Evolutionary conservation across 805 yeast genomes (phyloP).

Genomic region (Hanseniaspora guilliermondii): DNA sequence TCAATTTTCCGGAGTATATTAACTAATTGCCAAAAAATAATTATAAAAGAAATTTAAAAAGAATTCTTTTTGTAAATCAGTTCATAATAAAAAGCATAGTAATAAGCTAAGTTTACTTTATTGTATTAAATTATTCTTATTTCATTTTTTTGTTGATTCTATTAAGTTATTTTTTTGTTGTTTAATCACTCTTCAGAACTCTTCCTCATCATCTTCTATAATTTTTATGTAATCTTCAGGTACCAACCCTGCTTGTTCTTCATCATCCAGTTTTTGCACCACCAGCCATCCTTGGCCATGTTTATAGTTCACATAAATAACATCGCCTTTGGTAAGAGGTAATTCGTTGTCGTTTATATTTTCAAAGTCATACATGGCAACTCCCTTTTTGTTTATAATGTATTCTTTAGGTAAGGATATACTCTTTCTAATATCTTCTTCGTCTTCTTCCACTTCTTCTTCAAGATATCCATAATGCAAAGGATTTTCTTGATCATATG

Average conservation of each 20-base stretch:
- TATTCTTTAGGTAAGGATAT: conserved; percentile 25
- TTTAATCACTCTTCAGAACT: neutral
- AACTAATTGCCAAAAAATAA: neutral
- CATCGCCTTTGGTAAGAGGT: conserved; percentile 63
- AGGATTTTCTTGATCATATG: conserved; percentile 58
- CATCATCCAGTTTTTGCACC: conserved; percentile 42
- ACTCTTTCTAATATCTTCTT: conserved; percentile 23
- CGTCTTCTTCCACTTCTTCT: conserved; percentile 17
- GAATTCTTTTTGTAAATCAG: neutral
- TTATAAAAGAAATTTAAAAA: neutral
- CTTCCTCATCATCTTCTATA: conserved; percentile 17
- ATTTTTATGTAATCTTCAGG: conserved; percentile 86
- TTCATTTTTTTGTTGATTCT: neutral
- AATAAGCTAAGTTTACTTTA: too few species aligned
- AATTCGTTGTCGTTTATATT: conserved; percentile 95
- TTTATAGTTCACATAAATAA: conserved; percentile 71
- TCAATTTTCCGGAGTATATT: neutral
- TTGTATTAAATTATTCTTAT: neutral
- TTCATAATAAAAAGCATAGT: too few species aligned
- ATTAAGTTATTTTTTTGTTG: too few species aligned
- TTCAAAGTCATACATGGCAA: conserved; percentile 76
- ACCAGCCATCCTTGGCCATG: conserved; percentile 99
- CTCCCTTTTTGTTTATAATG: conserved; percentile 46
- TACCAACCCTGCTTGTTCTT: conserved; percentile 60
- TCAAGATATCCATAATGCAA: conserved; percentile 50